Evolutionary conservation across 1,284 basidiomycete genomes (phyloP).

Genomic region (Cerioporus squamosus): DNA sequence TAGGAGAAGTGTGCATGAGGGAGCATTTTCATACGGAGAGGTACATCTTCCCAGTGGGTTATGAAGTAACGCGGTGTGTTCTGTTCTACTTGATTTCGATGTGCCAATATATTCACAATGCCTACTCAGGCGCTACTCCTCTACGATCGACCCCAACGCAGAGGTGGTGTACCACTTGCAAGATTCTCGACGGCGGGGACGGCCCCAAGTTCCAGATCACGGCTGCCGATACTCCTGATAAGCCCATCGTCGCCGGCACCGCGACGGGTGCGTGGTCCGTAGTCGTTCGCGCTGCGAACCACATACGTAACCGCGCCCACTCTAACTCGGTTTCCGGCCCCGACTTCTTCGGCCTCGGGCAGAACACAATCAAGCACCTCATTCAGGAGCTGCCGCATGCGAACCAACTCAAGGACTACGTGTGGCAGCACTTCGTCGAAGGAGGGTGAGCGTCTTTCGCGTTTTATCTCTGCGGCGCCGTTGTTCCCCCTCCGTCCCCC

Average conservation of each 20-base stretch:
- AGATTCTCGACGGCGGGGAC: constrained; percentile 81
- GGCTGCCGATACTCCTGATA: constrained; percentile 66
- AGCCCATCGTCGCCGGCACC: constrained; percentile 77
- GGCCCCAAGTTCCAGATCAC: constrained; percentile 83
- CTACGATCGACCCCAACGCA: constrained; percentile 63
- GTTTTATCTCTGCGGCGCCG: constrained; percentile 10
- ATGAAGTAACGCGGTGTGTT: constrained; percentile 73
- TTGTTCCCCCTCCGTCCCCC: neutral
- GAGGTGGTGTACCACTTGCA: constrained; percentile 80
- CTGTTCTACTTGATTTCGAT: constrained; percentile 5
- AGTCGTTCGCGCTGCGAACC: constrained; percentile 79
- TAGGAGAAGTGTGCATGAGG: constrained; percentile 76
- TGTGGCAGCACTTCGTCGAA: constrained; percentile 82
- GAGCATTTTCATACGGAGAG: constrained; percentile 84
- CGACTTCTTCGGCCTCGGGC: constrained; percentile 82
- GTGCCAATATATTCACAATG: constrained; percentile 20
- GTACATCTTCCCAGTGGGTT: constrained; percentile 85
- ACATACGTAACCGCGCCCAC: constrained; percentile 75
- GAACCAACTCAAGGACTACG: constrained; percentile 72
- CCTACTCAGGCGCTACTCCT: constrained; percentile 66
- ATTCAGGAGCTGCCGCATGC: constrained; percentile 79
- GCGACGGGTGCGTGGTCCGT: constrained; percentile 83
- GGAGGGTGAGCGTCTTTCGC: constrained; percentile 64
- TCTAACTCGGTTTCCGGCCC: constrained; percentile 84
- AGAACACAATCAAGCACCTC: constrained; percentile 84